Evolutionary conservation across 2,329 filamentous ascomycete species (phyloP).

Genomic region (Dendrostoma leiphaemia): DNA sequence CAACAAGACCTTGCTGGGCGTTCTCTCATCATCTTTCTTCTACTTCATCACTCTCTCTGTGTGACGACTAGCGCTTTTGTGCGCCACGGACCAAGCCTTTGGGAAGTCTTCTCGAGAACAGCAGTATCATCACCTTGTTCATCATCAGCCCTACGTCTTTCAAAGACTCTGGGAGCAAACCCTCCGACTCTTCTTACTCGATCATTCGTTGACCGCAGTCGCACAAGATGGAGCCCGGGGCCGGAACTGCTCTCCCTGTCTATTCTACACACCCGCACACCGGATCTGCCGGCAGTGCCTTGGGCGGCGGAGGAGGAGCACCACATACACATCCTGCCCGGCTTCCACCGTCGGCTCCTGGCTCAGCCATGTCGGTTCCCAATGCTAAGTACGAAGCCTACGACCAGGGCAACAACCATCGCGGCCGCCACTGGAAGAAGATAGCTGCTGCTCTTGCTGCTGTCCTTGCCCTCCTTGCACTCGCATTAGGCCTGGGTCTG

Average conservation of each 20-base stretch:
- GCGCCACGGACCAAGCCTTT: too few relatives aligned
- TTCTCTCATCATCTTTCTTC: too few relatives aligned
- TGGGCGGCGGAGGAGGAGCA: background rate
- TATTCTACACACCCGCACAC: background rate
- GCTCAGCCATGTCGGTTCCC: constrained; percentile 5
- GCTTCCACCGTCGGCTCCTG: background rate
- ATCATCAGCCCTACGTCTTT: too few relatives aligned
- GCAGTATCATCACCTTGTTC: too few relatives aligned
- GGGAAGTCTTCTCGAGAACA: too few relatives aligned
- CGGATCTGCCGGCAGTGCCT: background rate
- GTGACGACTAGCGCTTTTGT: too few relatives aligned
- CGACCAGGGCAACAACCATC: background rate
- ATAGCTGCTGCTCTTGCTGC: constrained; percentile 4
- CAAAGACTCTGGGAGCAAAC: too few relatives aligned
- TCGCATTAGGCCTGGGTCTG: constrained; percentile 56
- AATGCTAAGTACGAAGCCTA: constrained; percentile 12
- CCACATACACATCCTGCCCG: background rate
- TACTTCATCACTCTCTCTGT: too few relatives aligned
- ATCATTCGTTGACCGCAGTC: too few relatives aligned
- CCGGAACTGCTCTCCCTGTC: background rate
- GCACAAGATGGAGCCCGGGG: background rate
- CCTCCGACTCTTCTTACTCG: background rate
- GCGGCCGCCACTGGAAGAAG: constrained; percentile 7
- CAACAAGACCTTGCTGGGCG: background rate
- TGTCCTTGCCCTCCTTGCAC: constrained; percentile 33